Evolutionary conservation across 2,329 filamentous ascomycete genomes (phyloP), one percentile per base, ranked within the genome.

Genomic region (Fusarium gaditjirri): DNA sequence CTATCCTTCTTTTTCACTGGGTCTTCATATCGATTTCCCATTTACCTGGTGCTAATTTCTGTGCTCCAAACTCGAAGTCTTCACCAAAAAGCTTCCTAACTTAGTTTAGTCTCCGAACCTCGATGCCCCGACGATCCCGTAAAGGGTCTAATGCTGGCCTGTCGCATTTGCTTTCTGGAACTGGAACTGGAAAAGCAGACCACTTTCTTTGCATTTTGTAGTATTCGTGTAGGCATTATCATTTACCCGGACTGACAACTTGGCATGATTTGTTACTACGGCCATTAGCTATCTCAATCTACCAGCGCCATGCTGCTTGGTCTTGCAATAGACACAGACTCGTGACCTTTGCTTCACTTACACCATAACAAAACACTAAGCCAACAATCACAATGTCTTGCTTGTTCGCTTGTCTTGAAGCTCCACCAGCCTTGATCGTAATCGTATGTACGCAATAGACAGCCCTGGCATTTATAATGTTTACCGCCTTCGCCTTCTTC

Each of bases 401-500:
- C 29, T 56, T 43, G n/a, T 44, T 29, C 31, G 39, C 39, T 59
- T 46, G 42, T 55, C n/a, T 39, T 38, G 25, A 33, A 43, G 55
- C 61, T 70, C 68, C 68, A 67, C 68, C 61, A 61, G 47, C 49
- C 60, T 42, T 62, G 38, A 49, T 72, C 70, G 65, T 72, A 72
- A 72, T 70, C 69, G 69, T 71, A 71, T 62, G 49, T 47, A 42
- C 36, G 38, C 43, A 41, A 47, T 46, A 53, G 25, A 46, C 55
- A 66, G 50, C 70, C 69, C 59, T 68, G 41, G 50, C 58, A 41
- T 36, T 57, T 54, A 36, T 33, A 53, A 56, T 42, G 43, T 50
- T 68, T 71, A 73, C 70, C 70, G 61, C 66, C 46, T 69, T 57
- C 65, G 47, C 58, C 46, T 60, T 72, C 41, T 73, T 72, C 70